Conservation (phyloP, 345 rosid species). For the Bruguiera parviflora region DNA sequence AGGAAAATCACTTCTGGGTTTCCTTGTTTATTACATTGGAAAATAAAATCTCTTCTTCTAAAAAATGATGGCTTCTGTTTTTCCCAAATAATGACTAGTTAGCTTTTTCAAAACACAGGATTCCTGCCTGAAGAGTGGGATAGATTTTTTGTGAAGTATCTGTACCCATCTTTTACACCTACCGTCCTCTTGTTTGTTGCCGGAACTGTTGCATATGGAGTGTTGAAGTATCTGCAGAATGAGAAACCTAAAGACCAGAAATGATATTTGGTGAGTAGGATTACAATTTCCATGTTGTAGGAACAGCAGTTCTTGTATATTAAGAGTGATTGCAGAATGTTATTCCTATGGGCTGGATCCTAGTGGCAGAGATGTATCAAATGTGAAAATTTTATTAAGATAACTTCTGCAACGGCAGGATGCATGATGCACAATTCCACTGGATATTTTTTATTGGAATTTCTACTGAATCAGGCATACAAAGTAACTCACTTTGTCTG, state of each 20-base stretch:
- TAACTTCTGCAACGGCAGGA: background rate
- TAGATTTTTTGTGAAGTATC: conserved; percentile 70
- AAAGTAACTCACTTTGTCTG: background rate
- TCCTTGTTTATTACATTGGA: background rate
- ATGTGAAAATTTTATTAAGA: background rate
- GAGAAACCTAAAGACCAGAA: conserved; percentile 60
- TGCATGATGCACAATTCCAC: background rate
- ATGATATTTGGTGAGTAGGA: conserved; percentile 19
- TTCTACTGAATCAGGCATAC: background rate
- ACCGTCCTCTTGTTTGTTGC: conserved; percentile 67
- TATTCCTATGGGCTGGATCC: background rate
- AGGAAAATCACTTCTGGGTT: background rate
- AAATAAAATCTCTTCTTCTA: background rate
- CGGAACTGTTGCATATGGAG: conserved; percentile 77
- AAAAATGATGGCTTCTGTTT: background rate
- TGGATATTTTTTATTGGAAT: background rate
- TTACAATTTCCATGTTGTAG: conserved; percentile 8
- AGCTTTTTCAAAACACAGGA: conserved; percentile 40
- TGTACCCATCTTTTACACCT: conserved; percentile 82
- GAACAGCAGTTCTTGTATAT: conserved; percentile 1
- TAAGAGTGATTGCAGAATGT: background rate
- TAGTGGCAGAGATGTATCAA: background rate
- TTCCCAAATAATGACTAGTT: conserved; percentile 8
- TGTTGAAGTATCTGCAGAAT: conserved; percentile 70
- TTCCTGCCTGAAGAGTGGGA: conserved; percentile 87